Conservation (phyloP, 345 rosid genomes). For the Syzygium aqueum region DNA sequence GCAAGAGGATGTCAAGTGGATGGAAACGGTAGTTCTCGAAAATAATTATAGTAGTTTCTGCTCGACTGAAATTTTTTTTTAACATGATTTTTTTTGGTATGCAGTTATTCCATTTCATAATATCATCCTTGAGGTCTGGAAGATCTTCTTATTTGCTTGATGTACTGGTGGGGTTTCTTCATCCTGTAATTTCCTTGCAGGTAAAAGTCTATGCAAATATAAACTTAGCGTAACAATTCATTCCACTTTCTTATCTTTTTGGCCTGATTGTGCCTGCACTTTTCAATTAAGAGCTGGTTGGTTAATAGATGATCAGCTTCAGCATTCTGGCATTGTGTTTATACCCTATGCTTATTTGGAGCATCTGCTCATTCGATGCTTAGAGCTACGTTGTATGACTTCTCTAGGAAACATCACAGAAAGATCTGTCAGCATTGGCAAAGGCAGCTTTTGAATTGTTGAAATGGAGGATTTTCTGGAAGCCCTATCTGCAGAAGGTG, state of each 20-base stretch:
- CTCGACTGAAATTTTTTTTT: neutral
- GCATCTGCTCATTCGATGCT: neutral
- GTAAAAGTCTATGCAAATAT: conserved; percentile 24
- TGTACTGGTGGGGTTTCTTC: conserved; percentile 63
- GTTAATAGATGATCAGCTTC: neutral
- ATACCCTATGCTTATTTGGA: neutral
- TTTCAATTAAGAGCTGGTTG: neutral
- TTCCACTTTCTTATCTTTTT: neutral
- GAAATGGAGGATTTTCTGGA: conserved; percentile 83
- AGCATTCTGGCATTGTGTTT: neutral
- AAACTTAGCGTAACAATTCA: neutral
- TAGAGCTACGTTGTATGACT: neutral
- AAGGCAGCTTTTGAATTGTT: conserved; percentile 92
- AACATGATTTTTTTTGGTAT: neutral
- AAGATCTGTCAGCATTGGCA: conserved; percentile 90
- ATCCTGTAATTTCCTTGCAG: conserved; percentile 90
- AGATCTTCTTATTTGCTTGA: conserved; percentile 86
- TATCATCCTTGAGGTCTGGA: conserved; percentile 85
- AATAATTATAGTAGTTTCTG: neutral
- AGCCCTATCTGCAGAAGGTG: conserved; percentile 73
- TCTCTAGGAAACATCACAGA: conserved; percentile 90
- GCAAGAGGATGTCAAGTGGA: conserved; percentile 89
- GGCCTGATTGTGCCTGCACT: neutral
- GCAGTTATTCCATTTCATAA: conserved; percentile 85
- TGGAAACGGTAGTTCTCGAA: conserved; percentile 76